Evolutionary conservation across 352 stramenopile species (phyloP), one percentile per base, ranked within the genome.

Genomic region (Phytophthora sansomeana): DNA sequence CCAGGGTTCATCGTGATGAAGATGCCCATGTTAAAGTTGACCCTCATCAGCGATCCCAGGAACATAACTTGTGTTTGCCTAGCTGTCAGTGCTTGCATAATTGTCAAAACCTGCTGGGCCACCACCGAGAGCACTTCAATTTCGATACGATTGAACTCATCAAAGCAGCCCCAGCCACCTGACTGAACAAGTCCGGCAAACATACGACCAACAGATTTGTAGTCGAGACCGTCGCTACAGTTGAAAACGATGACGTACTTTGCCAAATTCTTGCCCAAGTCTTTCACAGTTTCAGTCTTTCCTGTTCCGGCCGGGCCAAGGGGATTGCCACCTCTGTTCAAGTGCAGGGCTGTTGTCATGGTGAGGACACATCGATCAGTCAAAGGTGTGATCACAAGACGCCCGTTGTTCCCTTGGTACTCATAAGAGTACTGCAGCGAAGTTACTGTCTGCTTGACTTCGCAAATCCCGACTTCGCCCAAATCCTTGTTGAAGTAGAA

Each of bases 141-240:
- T 66, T 98, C 95, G 53, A 98, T 98, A n/a, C 94, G 90, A 58
- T 98, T 98, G 67, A 98, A 98, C 65, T 98, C 94, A 73, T 98
- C 94, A 44, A 98, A 98, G 62, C 94, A 98, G 6, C 92, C 93
- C 94, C 94, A 98, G 28, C 86, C 92, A 13, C 94, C 94, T 16
- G 89, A 96, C 58, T 98, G 93, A 10, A 97, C 93, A 8, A 98
- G 78, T 3, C 94, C 94, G 8, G 86, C 90, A 70, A 98, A 98
- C 77, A 98, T 98, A 24, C 92, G 82, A 0, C 90, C 94, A 14
- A 98, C 91, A 0, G 85, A 96, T 61, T 98, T 98, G 77, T 98
- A 98, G 64, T 98, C 93, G 51, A 98, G 78, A 1, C 93, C 92
- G 58, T 98, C 94, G 57, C 86, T 97, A 64, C 94, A 98, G 66